Evolutionary conservation across 768 basidiomycete species (phyloP), one percentile per base, ranked within the genome.

Genomic region (Daedaleopsis sinensis): DNA sequence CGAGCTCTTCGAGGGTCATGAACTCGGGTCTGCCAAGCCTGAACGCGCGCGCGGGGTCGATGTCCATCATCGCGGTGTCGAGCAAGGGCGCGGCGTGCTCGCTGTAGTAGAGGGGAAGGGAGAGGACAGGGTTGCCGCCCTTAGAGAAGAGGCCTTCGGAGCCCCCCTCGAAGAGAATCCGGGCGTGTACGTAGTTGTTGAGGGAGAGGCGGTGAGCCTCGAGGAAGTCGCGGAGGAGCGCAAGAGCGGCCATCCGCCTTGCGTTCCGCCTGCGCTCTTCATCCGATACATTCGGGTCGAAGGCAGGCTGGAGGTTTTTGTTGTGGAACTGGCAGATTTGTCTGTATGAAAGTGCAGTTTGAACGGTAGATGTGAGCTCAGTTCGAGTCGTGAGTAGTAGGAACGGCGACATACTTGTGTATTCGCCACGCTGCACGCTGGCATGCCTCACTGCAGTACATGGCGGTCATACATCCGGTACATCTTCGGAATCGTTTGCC

Each of bases 1-100:
- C 42, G 8, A 15, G 42, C 15, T 15, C n/a, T 12, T n/a, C 13
- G n/a, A 15, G 42, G 42, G 42, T 15, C n/a, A 43, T 15, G 15
- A n/a, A n/a, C 0, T 5, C 4, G 42, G 13, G n/a, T 12, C 13
- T n/a, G 42, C 42, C 42, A 12, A 15, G 15, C 42, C n/a, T 6
- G 42, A 43, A 43, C 24, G 54, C 43, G 54, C 42, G 43, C 13
- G 42, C 42, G 43, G 54, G 42, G 43, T 55, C 43, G 49, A 50
- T 27, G 43, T 16, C n/a, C 15, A 12, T 21, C 5, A 23, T 19
- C 10, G 5, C 13, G 16, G 42, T 21, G 12, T 27, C n/a, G 37
- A 27, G 19, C 15, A 32, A 24, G 13, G 10, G 23, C 18, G 12
- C 37, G 4, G 27, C 27, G 27, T 32, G 27, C 27, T 3, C 7